These are phyloP conservation scores for Colletotrichum melonis DNA, from an alignment of 2,329 filamentous ascomycete species.

Conservation along the genomic window DNA sequence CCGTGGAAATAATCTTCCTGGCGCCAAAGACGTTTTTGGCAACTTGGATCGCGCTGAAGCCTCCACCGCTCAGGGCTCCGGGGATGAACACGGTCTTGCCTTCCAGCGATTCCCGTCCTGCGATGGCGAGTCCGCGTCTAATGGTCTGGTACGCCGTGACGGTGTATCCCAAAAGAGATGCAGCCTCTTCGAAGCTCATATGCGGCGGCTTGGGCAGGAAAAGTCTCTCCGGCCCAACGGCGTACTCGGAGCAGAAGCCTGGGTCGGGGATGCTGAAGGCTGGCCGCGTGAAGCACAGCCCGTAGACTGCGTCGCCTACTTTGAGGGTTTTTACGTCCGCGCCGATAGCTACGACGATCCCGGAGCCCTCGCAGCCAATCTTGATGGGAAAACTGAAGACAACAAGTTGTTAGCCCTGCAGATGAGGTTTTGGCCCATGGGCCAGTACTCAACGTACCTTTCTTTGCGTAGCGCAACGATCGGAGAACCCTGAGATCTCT, in stretches of 20 bases:
- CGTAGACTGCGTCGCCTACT: constrained; percentile 45
- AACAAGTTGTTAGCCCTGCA: too few species aligned
- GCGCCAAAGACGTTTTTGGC: constrained; percentile 62
- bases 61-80: constrained; percentile 60
- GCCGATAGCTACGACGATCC: background rate
- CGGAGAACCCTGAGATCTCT: constrained; percentile 39
- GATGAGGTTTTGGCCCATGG: background rate
- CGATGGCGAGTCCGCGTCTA: constrained; percentile 49
- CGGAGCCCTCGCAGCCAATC: constrained; percentile 25
- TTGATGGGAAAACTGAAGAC: constrained; percentile 41
- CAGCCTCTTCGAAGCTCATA: constrained; percentile 49
- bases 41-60: constrained; percentile 59
- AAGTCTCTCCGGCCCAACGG: constrained; percentile 47
- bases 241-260: constrained; percentile 55
- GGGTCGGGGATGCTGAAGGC: constrained; percentile 40
- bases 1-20: constrained; percentile 59
- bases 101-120: constrained; percentile 51
- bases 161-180: constrained; percentile 48
- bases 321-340: constrained; percentile 9
- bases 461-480: constrained; percentile 35
- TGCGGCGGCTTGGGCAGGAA: constrained; percentile 46
- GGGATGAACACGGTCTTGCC: constrained; percentile 65
- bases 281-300: constrained; percentile 50
- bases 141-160: constrained; percentile 59
- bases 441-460: background rate